Conservation (phyloP, 2,329 filamentous ascomycete species). For the Microsporum canis region DNA sequence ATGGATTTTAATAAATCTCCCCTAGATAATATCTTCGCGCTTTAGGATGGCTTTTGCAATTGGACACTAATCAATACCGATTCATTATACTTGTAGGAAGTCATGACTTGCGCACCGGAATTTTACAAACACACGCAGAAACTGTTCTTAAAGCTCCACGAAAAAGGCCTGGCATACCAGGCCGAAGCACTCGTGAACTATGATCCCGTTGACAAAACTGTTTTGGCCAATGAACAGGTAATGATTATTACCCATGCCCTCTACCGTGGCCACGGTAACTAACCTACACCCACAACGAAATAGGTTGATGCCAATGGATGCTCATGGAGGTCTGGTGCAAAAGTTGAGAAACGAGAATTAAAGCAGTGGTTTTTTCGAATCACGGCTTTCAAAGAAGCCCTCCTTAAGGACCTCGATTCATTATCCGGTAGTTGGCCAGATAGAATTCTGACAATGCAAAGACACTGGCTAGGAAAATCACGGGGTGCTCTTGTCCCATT, state of each 20-base stretch:
- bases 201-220: conserved; percentile 79
- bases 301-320: conserved; percentile 67
- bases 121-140: conserved; percentile 87
- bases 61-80: background rate
- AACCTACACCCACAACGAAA: conserved; percentile 7
- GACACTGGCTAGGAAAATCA: conserved; percentile 78
- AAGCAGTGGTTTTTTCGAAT: conserved; percentile 89
- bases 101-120: conserved; percentile 69
- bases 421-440: conserved; percentile 68
- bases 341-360: conserved; percentile 65
- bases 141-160: conserved; percentile 66
- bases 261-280: background rate
- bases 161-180: conserved; percentile 69
- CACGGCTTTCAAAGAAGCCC: conserved; percentile 60
- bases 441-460: conserved; percentile 69
- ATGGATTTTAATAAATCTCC: conserved; percentile 25
- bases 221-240: conserved; percentile 76
- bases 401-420: conserved; percentile 59
- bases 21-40: background rate
- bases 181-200: conserved; percentile 78
- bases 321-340: conserved; percentile 79
- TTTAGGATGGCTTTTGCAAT: background rate
- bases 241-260: conserved; percentile 1
- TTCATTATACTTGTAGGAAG: conserved; percentile 46
- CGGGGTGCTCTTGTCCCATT: conserved; percentile 63